Evolutionary conservation across 1,284 basidiomycete species (phyloP).

Genomic region (Macrocybe sp.): DNA sequence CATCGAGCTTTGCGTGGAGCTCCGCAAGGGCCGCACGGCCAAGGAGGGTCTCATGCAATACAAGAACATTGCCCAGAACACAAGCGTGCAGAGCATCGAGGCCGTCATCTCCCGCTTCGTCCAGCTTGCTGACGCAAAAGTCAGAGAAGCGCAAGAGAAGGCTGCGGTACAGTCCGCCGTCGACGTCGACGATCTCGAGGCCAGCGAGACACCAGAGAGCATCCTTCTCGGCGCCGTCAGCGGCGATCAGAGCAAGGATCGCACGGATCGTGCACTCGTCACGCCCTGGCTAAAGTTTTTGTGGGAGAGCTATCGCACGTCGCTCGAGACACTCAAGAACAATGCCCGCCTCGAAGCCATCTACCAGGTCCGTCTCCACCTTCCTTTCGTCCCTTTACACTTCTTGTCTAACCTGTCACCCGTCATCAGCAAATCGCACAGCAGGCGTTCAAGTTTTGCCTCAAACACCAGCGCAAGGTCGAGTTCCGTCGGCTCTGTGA

Average conservation of each 20-base stretch:
- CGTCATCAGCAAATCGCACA: slow-evolving; percentile 81
- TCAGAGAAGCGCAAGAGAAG: slow-evolving; percentile 83
- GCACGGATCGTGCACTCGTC: slow-evolving; percentile 93
- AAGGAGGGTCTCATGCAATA: slow-evolving; percentile 96
- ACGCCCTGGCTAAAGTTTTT: slow-evolving; percentile 98
- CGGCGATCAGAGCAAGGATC: slow-evolving; percentile 90
- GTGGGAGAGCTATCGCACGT: slow-evolving; percentile 98
- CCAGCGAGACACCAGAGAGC: slow-evolving; percentile 89
- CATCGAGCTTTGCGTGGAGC: slow-evolving; percentile 94
- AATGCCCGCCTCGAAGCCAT: slow-evolving; percentile 92
- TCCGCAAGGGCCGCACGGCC: slow-evolving; percentile 90
- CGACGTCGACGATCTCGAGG: slow-evolving; percentile 88
- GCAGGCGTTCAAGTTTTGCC: slow-evolving; percentile 96
- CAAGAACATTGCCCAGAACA: slow-evolving; percentile 95
- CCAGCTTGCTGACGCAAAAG: slow-evolving; percentile 82
- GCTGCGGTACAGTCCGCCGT: slow-evolving; percentile 67
- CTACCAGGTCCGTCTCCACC: slow-evolving; percentile 71
- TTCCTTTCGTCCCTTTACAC: slow-evolving; percentile 1
- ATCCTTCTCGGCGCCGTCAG: slow-evolving; percentile 86
- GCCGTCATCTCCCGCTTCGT: slow-evolving; percentile 90
- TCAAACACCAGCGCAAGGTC: slow-evolving; percentile 91
- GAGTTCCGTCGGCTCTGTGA: slow-evolving; percentile 98
- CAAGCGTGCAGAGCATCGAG: slow-evolving; percentile 90
- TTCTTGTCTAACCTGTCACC: slow-evolving; percentile 5
- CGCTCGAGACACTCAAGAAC: slow-evolving; percentile 95